A percentile compares a stretch with the other conserved stretches of the same genome.
These are phyloP conservation scores for Bolboschoenoplectus hybrid DNA, from an alignment of 202 grass and related monocot genomes.

Conservation along the genomic window DNA sequence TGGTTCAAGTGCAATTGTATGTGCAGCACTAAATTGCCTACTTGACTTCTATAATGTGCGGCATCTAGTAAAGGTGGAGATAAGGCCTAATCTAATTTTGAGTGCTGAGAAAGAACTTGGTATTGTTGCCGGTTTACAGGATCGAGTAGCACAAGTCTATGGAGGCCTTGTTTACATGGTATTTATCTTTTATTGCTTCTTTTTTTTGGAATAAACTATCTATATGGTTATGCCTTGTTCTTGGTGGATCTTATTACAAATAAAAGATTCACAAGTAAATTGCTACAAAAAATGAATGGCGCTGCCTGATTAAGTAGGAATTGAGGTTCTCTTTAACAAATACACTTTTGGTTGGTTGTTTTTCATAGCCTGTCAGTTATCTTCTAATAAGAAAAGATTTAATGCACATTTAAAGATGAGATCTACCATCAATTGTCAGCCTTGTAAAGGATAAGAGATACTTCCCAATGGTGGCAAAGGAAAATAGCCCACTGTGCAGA, in stretches of 20 bases:
- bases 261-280: not conserved
- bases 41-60: conserved; percentile 75
- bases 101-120: conserved; percentile 77
- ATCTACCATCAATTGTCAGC: not conserved
- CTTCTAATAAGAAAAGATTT: not conserved
- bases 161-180: conserved; percentile 91
- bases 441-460: too few species aligned
- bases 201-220: not conserved
- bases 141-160: conserved; percentile 78
- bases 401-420: conserved; percentile 3
- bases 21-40: conserved; percentile 83
- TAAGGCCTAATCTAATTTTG: conserved; percentile 76
- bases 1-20: conserved; percentile 83
- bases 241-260: not conserved
- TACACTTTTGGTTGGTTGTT: not conserved
- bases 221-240: not conserved
- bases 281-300: not conserved
- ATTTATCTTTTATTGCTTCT: not conserved
- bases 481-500: not conserved
- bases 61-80: conserved; percentile 65
- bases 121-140: conserved; percentile 89
- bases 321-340: not conserved
- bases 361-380: not conserved
- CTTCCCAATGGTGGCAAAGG: not conserved
- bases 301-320: not conserved